Evolutionary conservation across 495 filamentous ascomycete species (phyloP), one percentile per base, ranked within the genome.

Genomic region (Penicillium dipodomyicola): DNA sequence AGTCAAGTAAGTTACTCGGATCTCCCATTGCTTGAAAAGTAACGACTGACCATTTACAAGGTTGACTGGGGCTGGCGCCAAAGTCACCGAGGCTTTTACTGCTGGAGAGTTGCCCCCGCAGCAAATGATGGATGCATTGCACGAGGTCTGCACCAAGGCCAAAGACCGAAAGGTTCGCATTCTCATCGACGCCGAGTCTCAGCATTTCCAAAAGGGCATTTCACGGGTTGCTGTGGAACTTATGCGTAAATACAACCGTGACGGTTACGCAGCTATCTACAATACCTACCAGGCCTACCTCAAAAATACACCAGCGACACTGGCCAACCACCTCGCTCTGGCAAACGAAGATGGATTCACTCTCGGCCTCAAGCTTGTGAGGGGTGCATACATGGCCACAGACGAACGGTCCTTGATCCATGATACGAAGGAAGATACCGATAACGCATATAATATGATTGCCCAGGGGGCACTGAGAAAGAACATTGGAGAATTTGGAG

Each of bases 131-230:
- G 68, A 70, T 2, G 75, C 76, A 2, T 53, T 78, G 40, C 64
- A 77, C 19, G 69, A 73, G 49, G 66, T 80, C 37, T 65, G 68
- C 53, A 52, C 46, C 29, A 64, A 58, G 47, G 71, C 68, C 46
- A 74, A 78, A 9, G 72, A 79, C 5, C 80, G 81, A 49, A 82
- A 85, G 9, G 83, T 95, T 5, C 77, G 80, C 8, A 73, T 96
- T 7, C 78, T 96, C 10, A 86, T 95, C 50, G 92, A 95, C 61
- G 92, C 91, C 9, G 92, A 97, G 69, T 90, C 94, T 64, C 80
- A 83, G 49, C 78, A 81, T 29, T 77, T 94, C 22, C 90, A 93
- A 65, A 70, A 73, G 15, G 91, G 91, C 1, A 91, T 96, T 55
- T 82, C 91, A 63, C 75, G 81, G 48, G 90, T 92, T 83, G 89